Evolutionary conservation across 75 land plant species (phyloP), one percentile per base, ranked within the genome.

Genomic region (Cryptomeria japonica): DNA sequence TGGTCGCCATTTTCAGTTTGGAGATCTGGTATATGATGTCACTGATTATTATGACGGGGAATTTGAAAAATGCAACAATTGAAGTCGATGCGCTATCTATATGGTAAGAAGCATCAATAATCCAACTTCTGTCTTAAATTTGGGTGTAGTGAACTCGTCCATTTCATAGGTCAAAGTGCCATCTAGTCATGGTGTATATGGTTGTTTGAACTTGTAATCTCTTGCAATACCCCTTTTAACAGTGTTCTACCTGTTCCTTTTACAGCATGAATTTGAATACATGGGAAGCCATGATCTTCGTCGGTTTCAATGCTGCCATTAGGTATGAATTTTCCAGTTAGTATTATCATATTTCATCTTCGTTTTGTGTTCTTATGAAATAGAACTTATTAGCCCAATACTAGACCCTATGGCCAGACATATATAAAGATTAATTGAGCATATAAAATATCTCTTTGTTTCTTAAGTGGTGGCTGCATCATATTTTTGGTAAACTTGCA

Each of bases 191-290:
- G 37, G 12, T 22, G 37, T 36, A 31, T 51, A n/a, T 73, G 42
- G 42, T 42, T 80, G 47, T 39, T 51, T 80, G 14, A 61, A 80
- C 85, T 34, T 6, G 1, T 39, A 31, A 10, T 32, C 16, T 10
- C 3, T 87, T 51, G 25, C 68, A 22, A 6, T 49, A 22, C 28
- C 28, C 22, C 4, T 19, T 61, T 22, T 22, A 7, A 22, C 7
- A 22, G 68, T 61, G 22, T 7, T 61, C 1, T 18, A 19, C 3
- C 38, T n/a, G 32, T 34, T 42, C 34, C 32, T 85, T 16, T 88
- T 89, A 70, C 90, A 94, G 93, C 92, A 94, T 93, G 95, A 94
- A 91, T 83, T 85, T 94, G 6, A 90, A 93, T 90, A 93, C 92
- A 10, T 93, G 93, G 94, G 94, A 94, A 84, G 93, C 88, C 56